Percentiles rank a stretch among this genome's conserved stretches.
Conservation (phyloP, 2,329 filamentous ascomycete species). For the Bipolaris sorokiniana region DNA sequence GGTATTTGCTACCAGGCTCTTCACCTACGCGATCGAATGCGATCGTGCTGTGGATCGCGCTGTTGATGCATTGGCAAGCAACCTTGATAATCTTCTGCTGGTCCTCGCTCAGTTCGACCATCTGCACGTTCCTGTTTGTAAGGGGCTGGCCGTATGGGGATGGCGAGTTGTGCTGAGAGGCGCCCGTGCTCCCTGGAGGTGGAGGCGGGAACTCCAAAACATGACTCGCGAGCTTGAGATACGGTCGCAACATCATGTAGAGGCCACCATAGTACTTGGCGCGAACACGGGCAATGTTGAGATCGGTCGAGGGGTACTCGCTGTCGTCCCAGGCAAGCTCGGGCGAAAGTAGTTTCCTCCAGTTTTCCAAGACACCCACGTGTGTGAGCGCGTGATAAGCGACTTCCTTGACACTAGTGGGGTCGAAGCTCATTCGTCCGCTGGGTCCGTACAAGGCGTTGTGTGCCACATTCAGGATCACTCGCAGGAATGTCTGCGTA, state of each 20-base stretch:
- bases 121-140: slow-evolving; percentile 30
- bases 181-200: slow-evolving; percentile 21
- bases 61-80: slow-evolving; percentile 50
- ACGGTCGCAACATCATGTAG: slow-evolving; percentile 86
- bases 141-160: slow-evolving; percentile 47
- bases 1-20: slow-evolving; percentile 30
- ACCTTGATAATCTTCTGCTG: slow-evolving; percentile 36
- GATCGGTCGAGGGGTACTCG: slow-evolving; percentile 74
- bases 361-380: slow-evolving; percentile 58
- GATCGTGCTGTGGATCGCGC: slow-evolving; percentile 82
- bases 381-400: slow-evolving; percentile 37
- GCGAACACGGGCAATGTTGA: slow-evolving; percentile 81
- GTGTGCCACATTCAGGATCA: slow-evolving; percentile 62
- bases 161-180: slow-evolving; percentile 57
- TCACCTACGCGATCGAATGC: slow-evolving; percentile 72
- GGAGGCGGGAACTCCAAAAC: slow-evolving; percentile 50
- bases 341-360: slow-evolving; percentile 59
- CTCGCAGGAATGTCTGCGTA: slow-evolving; percentile 66
- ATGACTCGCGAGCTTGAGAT: slow-evolving; percentile 67
- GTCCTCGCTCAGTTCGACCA: slow-evolving; percentile 36
- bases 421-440: slow-evolving; percentile 43
- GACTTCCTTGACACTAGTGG: slow-evolving; percentile 39
- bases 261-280: slow-evolving; percentile 95
- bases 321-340: slow-evolving; percentile 67
- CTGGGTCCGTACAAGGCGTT: slow-evolving; percentile 59